phyloP scores from a whole-genome alignment of 2,329 filamentous ascomycete species.

The Aspergillus quadricinctus region DNA sequence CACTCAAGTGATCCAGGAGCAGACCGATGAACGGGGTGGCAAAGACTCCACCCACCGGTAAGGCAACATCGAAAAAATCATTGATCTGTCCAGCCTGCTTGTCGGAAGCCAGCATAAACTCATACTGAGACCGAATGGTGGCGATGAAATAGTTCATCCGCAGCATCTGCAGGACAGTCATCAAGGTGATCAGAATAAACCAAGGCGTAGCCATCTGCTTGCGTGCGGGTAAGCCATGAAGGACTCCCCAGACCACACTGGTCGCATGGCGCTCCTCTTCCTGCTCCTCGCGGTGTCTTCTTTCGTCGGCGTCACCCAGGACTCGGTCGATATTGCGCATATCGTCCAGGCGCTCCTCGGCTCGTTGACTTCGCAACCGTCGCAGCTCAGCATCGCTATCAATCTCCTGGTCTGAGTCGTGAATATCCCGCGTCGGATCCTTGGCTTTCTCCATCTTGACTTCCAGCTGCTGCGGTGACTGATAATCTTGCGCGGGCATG shows the following conservation, averaged over 20 bases:
- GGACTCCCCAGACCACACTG: conserved; percentile 78
- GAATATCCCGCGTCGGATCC: conserved; percentile 31
- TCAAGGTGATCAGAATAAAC: conserved; percentile 82
- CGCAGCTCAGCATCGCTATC: conserved; percentile 47
- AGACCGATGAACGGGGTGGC: conserved; percentile 81
- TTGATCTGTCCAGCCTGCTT: conserved; percentile 66
- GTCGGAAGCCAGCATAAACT: conserved; percentile 64
- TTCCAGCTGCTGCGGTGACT: conserved; percentile 73
- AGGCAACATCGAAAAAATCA: conserved; percentile 75
- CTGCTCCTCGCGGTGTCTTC: conserved; percentile 52
- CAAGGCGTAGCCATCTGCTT: conserved; percentile 75
- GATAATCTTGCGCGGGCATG: conserved; percentile 69
- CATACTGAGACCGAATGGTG: conserved; percentile 78
- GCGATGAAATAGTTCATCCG: conserved; percentile 92
- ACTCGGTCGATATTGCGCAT: conserved; percentile 66
- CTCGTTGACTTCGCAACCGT: conserved; percentile 50
- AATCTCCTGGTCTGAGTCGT: conserved; percentile 50
- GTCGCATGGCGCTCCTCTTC: conserved; percentile 67
- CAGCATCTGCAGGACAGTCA: conserved; percentile 73
- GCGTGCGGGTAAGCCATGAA: conserved; percentile 66
- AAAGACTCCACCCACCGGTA: conserved; percentile 75
- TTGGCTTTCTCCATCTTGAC: conserved; percentile 56
- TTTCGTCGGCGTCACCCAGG: conserved; percentile 60
- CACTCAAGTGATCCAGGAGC: conserved; percentile 73
- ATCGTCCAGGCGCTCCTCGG: conserved; percentile 57